Evolutionary conservation across 23 red algal genomes (phyloP).

Genomic region (Agarophyton chilense): DNA sequence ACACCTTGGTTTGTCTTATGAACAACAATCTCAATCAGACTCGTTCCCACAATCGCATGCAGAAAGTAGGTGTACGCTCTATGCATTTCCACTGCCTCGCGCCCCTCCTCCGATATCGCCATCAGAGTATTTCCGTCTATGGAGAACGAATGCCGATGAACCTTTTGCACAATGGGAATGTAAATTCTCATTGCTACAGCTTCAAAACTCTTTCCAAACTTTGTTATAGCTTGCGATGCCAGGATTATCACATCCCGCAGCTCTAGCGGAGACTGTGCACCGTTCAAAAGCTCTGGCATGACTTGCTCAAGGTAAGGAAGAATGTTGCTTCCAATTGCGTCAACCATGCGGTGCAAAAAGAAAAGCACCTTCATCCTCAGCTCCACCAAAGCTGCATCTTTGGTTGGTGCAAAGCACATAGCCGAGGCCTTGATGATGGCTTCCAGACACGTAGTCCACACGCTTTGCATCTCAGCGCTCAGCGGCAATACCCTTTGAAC

Average conservation of each 20-base stretch:
- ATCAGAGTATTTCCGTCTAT: slow-evolving; percentile 41
- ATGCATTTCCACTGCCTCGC: slow-evolving; percentile 69
- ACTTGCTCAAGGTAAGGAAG: slow-evolving; percentile 64
- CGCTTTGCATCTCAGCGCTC: slow-evolving; percentile 30
- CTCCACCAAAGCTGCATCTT: background rate
- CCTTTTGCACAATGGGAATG: slow-evolving; percentile 43
- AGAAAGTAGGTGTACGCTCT: slow-evolving; percentile 64
- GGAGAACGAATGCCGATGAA: slow-evolving; percentile 22
- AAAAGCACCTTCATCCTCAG: slow-evolving; percentile 40
- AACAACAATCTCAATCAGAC: slow-evolving; percentile 32
- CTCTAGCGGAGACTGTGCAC: slow-evolving; percentile 35
- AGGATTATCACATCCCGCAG: slow-evolving; percentile 52
- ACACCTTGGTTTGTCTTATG: slow-evolving; percentile 5
- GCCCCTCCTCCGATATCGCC: slow-evolving; percentile 65
- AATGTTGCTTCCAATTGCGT: slow-evolving; percentile 61
- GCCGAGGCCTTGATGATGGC: slow-evolving; percentile 32
- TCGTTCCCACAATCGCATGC: slow-evolving; percentile 55
- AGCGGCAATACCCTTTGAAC: slow-evolving; percentile 30
- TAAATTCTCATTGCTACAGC: slow-evolving; percentile 33
- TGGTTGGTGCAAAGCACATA: background rate
- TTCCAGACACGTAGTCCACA: slow-evolving; percentile 50
- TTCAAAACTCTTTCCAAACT: slow-evolving; percentile 47
- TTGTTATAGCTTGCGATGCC: slow-evolving; percentile 50
- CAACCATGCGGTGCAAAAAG: slow-evolving; percentile 89
- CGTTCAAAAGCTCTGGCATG: slow-evolving; percentile 34